Base-by-base conservation (phyloP, 2,329 filamentous ascomycete genomes). In the Fusarium fujikuroi region DNA sequence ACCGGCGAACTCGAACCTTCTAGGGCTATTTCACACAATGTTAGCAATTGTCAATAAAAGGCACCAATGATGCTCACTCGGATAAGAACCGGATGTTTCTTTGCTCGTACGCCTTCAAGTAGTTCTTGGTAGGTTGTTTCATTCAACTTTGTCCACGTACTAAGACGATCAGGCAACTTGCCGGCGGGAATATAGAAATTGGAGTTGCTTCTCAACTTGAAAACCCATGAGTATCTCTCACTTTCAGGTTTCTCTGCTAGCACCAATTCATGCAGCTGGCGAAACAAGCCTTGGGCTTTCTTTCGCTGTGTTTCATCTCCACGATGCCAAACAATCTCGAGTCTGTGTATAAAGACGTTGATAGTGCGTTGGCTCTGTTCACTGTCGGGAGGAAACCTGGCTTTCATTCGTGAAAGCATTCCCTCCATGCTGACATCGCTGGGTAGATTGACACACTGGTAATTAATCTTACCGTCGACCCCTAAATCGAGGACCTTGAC, bases 1-100 rank as follows among this genome's bases (percentile, higher is more conserved):
- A 61, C 19, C 63, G 60, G 34, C 72, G 76, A 28, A 77, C 39
- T 53, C 65, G 66, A 69, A 78, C 67, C 56, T 77, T 79, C 73
- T 60, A 77, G 32, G 71, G 67, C 76, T 78, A 9, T 19, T 28
- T 21, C 16, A n/a, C n/a, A 40, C 28, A 30, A 12, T 21, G 23
- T 75, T 36, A 64, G 14, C n/a, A 25, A 19, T 44, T 49, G 19
- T 34, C 44, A 40, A 21, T 7, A 15, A 32, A n/a, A 18, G 28
- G 15, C 5, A 5, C 9, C 21, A 23, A 21, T 16, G 6, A n/a
- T 7, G 66, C 74, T 73, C 43, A 78, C 76, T 75, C 76, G 76
- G 62, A 69, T 57, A 37, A 77, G 49, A 16, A 69, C 57, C 10
- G 65, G 67, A 18, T 72, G 52, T 57, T 66, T 77, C 21, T 67